Conservation (phyloP, 345 rosid genomes). For the Pelargonium nanum region DNA sequence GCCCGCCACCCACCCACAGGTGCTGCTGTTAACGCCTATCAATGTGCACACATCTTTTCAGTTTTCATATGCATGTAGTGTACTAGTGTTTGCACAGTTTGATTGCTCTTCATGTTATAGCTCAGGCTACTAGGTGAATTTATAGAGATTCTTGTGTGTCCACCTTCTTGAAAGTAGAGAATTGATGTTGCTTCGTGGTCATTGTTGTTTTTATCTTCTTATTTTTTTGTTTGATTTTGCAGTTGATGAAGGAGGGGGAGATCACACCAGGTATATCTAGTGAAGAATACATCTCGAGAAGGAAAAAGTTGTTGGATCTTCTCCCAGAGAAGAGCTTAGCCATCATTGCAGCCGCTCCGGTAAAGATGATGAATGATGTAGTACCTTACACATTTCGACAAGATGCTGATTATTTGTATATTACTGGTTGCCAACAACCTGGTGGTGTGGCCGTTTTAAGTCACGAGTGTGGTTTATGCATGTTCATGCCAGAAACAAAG, state of each 20-base stretch:
- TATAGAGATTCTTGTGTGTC: no score
- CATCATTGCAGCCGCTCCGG: constrained; percentile 71
- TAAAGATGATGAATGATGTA: constrained; percentile 95
- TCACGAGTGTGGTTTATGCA: constrained; percentile 71
- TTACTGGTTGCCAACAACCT: constrained; percentile 93
- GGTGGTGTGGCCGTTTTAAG: constrained; percentile 86
- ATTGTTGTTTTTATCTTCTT: no score
- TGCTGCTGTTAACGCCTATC: no score
- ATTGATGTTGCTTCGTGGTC: no score
- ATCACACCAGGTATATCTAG: constrained; percentile 68
- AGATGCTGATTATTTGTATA: constrained; percentile 75
- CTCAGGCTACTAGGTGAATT: neutral
- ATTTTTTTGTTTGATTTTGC: constrained; percentile 11
- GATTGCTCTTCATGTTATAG: no score
- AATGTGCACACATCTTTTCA: no score
- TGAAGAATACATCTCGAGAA: constrained; percentile 69
- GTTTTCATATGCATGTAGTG: no score
- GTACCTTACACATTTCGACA: constrained; percentile 85
- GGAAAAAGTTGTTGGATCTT: constrained; percentile 59
- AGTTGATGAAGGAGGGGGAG: constrained; percentile 85
- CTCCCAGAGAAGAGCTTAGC: constrained; percentile 75
- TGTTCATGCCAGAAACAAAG: constrained; percentile 94
- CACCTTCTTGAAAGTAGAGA: no score
- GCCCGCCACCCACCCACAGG: neutral
- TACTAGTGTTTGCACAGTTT: no score